A percentile compares a stretch with the other conserved stretches of the same genome.
Conservation (phyloP, 2,329 filamentous ascomycete species). For the Fusarium sp. region DNA sequence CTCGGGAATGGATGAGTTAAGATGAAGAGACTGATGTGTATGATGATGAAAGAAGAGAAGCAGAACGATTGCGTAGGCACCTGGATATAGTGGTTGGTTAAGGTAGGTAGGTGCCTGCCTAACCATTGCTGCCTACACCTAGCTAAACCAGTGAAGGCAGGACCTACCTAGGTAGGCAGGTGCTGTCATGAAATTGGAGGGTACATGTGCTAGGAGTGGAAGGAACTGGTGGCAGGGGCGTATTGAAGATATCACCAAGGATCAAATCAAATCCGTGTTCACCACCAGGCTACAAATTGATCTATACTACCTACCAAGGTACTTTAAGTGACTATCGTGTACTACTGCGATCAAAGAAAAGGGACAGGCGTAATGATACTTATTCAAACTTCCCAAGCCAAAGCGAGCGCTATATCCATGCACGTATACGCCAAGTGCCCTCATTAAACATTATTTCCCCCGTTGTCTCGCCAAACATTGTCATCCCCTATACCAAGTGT, state of each 20-base stretch:
- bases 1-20: not conserved
- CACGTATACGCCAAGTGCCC: not conserved
- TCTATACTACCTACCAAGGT: not conserved
- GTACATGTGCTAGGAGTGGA: not conserved
- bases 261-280: not conserved
- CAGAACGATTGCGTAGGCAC: not conserved
- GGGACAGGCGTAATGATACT: not conserved
- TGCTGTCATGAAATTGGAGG: not conserved
- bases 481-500: slow-evolving; percentile 54
- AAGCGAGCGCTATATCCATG: slow-evolving; percentile 25
- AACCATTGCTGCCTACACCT: not conserved
- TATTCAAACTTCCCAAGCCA: slow-evolving; percentile 8
- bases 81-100: not conserved
- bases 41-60: not conserved
- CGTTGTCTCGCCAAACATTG: slow-evolving; percentile 53
- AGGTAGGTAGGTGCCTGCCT: not conserved
- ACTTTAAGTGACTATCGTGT: not conserved
- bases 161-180: not conserved
- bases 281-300: not conserved
- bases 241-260: not conserved
- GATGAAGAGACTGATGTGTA: not conserved
- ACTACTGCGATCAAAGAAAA: not conserved
- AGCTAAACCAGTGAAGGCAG: not conserved
- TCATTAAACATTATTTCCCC: slow-evolving; percentile 40
- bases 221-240: not conserved